Base-by-base conservation (phyloP, 2,329 filamentous ascomycete species). In the Penicillium sp. region DNA sequence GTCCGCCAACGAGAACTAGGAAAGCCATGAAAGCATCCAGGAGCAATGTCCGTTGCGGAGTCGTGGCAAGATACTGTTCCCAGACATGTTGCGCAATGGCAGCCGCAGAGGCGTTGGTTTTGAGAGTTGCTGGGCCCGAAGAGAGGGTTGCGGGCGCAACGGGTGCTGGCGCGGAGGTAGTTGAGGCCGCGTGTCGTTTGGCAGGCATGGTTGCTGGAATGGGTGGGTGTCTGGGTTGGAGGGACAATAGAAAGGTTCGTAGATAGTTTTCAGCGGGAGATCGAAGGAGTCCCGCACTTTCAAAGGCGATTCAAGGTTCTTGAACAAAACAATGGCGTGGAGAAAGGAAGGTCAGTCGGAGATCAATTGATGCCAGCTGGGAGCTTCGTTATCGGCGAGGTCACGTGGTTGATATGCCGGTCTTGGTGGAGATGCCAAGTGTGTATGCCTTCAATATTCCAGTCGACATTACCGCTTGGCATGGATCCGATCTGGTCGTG, bases 1-100 rank as follows among this genome's bases (percentile, higher is more conserved):
- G 76, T n/a, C 82, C 91, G 53, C 92, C 95, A 4, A 96, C 91
- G 1, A 88, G 83, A 22, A 95, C 87, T 60, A 99, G 81, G 76
- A 97, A 99, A 3, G 79, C 86, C 86, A 99, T 88, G 77, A 99
- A 99, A 38, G 86, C 85, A 76, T 99, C 95, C 63, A 98, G 85
- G 62, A 99, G 85, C 84, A 96, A 95, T 50, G 90, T 94, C 63
- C 94, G 88, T 83, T 96, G 93, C 49, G 94, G 88, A 47, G 95
- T 99, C 68, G 87, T 84, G 67, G 89, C 81, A 57, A 88, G 76
- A 78, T 99, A 99, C 77, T 91, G 87, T 69, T 87, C 81, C 84
- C 88, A 90, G 67, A 97, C 83, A 72, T 87, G 88, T 57, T 83
- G 69, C 45, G 88, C 80, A 65, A 96, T 90, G 70, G 88, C 82